These are phyloP conservation scores for Mucor sp. DNA, from an alignment of 371 early-diverging fungal genomes.

Conservation along the genomic window DNA sequence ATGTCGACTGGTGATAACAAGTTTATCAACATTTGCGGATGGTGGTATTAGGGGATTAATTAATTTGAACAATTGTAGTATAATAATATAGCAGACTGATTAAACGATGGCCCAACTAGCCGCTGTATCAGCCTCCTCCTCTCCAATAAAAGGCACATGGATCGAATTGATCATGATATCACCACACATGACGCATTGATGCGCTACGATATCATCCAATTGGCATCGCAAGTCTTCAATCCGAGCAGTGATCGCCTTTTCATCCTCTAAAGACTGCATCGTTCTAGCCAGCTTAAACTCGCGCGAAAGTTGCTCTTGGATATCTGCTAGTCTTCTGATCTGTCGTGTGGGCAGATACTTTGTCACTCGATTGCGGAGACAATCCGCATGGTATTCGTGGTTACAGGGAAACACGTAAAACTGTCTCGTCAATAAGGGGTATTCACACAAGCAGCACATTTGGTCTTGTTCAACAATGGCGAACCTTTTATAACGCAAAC, in stretches of 20 bases:
- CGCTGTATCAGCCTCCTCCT: conserved; percentile 54
- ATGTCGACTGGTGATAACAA: too few species aligned
- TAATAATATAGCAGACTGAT: too few species aligned
- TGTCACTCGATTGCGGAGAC: conserved; percentile 65
- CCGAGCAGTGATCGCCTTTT: conserved; percentile 12
- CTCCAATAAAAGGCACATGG: conserved; percentile 66
- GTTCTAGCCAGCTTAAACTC: conserved; percentile 32
- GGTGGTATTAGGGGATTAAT: too few species aligned
- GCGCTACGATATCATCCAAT: conserved; percentile 79
- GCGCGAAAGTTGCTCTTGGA: conserved; percentile 61
- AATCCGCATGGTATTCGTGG: conserved; percentile 73
- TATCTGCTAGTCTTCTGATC: conserved; percentile 47
- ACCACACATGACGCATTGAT: conserved; percentile 87
- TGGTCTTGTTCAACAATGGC: conserved; percentile 25
- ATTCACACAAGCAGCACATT: conserved; percentile 32
- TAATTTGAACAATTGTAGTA: too few species aligned
- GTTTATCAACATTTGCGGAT: too few species aligned
- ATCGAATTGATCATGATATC: conserved; percentile 86
- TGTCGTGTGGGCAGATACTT: conserved; percentile 38
- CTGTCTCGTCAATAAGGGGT: conserved; percentile 38
- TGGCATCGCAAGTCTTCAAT: conserved; percentile 54
- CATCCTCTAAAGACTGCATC: conserved; percentile 22
- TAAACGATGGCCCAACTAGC: conserved; percentile 61
- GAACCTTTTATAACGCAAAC: conserved; percentile 9
- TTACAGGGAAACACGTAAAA: conserved; percentile 28